Percentiles rank a stretch among this genome's conserved stretches.
These are phyloP conservation scores for Ogataea sp. DNA, from an alignment of 805 yeast species.

Conservation along the genomic window DNA sequence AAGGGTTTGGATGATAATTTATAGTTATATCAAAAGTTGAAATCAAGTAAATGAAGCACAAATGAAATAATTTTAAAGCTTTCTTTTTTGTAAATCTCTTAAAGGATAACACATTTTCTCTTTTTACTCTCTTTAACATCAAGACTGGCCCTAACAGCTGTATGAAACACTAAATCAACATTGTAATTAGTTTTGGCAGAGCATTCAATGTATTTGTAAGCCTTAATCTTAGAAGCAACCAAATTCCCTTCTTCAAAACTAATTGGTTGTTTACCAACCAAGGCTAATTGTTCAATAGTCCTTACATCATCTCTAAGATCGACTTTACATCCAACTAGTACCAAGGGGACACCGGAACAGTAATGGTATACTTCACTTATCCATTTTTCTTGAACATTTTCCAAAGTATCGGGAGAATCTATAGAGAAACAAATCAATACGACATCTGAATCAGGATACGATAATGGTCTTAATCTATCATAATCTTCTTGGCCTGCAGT, in stretches of 20 bases:
- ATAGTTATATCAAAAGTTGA: too few relatives aligned
- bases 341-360: slow-evolving; percentile 81
- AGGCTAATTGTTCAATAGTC: slow-evolving; percentile 60
- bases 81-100: slow-evolving; percentile 11
- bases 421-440: slow-evolving; percentile 75
- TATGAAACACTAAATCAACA: slow-evolving; percentile 76
- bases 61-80: too few relatives aligned
- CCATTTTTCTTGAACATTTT: slow-evolving; percentile 86
- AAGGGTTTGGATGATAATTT: too few relatives aligned
- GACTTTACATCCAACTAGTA: slow-evolving; percentile 75
- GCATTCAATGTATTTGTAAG: slow-evolving; percentile 53
- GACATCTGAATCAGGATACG: slow-evolving; percentile 80
- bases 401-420: slow-evolving; percentile 76
- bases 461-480: slow-evolving; percentile 46
- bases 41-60: too few relatives aligned
- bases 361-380: slow-evolving; percentile 77
- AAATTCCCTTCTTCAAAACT: slow-evolving; percentile 64
- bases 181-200: slow-evolving; percentile 76
- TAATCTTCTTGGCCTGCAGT: slow-evolving; percentile 51
- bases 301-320: slow-evolving; percentile 70
- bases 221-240: slow-evolving; percentile 75
- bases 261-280: slow-evolving; percentile 66
- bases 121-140: slow-evolving; percentile 44
- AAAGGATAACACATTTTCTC: slow-evolving; percentile 58
- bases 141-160: slow-evolving; percentile 76